Evolutionary conservation across 805 yeast species (phyloP).

Genomic region (Yarrowia deformans): DNA sequence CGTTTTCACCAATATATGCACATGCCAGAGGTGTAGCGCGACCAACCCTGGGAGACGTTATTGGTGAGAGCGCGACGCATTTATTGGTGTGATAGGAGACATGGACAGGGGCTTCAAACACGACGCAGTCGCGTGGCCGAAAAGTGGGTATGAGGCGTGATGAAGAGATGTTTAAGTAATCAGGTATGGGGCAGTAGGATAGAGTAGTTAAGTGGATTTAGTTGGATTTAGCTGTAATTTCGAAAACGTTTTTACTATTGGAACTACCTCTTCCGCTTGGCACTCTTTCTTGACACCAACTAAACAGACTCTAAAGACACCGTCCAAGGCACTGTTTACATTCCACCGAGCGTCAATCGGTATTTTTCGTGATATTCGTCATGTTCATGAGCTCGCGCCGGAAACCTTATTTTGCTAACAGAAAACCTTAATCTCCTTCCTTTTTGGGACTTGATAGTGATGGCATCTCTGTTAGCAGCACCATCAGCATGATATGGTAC

Average conservation of each 20-base stretch:
- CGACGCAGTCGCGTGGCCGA: conserved; percentile 26
- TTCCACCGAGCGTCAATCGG: neutral
- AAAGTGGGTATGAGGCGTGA: neutral
- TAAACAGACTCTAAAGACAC: neutral
- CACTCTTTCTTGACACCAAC: neutral
- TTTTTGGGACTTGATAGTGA: conserved; percentile 16
- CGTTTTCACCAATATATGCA: conserved; percentile 19
- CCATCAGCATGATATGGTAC: neutral
- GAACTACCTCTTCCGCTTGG: neutral
- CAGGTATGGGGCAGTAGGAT: too few relatives aligned
- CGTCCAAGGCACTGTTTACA: neutral
- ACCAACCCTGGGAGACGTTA: conserved; percentile 21
- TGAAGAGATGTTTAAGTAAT: too few relatives aligned
- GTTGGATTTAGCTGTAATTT: neutral
- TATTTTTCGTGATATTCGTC: too few relatives aligned
- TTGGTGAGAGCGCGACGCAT: conserved; percentile 8
- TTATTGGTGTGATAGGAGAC: neutral
- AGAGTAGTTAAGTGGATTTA: too few relatives aligned
- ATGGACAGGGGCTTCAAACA: neutral
- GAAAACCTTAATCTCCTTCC: conserved; percentile 27
- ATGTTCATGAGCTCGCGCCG: neutral
- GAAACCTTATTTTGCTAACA: conserved; percentile 15
- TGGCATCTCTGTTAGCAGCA: neutral
- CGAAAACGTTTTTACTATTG: too few relatives aligned
- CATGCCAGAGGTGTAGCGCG: conserved; percentile 32